A percentile compares a stretch with the other conserved stretches of the same genome.
Conservation (phyloP, 345 rosid species). For the Pelargonium nanum region DNA sequence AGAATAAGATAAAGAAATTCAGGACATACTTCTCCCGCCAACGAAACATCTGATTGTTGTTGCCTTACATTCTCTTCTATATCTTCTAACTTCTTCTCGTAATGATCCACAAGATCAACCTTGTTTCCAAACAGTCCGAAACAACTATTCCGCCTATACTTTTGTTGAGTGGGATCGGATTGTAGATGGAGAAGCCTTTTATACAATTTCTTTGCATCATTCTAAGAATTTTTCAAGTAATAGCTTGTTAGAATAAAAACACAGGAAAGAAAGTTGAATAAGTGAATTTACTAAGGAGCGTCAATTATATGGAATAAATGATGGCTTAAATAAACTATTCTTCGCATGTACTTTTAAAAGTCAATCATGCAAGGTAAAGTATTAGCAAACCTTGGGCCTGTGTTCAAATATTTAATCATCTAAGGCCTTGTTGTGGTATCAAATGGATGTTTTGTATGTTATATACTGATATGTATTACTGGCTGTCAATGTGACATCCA, state of each 20-base stretch:
- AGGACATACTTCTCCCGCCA: constrained; percentile 46
- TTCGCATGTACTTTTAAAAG: too few species aligned
- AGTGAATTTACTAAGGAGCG: not conserved
- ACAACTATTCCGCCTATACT: constrained; percentile 17
- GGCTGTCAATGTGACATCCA: not conserved
- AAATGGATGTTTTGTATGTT: too few species aligned
- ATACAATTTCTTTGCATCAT: constrained; percentile 44
- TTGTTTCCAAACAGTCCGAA: constrained; percentile 37
- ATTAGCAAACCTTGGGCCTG: too few species aligned
- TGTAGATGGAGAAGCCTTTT: constrained; percentile 38
- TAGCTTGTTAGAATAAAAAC: not conserved
- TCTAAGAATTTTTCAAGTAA: constrained; percentile 22
- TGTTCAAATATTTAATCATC: too few species aligned
- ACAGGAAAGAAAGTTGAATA: not conserved
- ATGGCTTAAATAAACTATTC: too few species aligned
- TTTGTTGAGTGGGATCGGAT: constrained; percentile 33
- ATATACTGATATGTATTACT: not conserved
- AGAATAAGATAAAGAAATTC: constrained; percentile 4
- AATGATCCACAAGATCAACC: constrained; percentile 56
- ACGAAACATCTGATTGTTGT: constrained; percentile 55
- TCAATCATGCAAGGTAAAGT: too few species aligned
- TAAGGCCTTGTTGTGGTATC: too few species aligned
- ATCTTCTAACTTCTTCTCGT: constrained; percentile 53
- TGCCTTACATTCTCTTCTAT: constrained; percentile 57
- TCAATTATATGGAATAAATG: not conserved